phyloP scores from a whole-genome alignment of 768 basidiomycete species.

The Filobasidium floriforme region DNA sequence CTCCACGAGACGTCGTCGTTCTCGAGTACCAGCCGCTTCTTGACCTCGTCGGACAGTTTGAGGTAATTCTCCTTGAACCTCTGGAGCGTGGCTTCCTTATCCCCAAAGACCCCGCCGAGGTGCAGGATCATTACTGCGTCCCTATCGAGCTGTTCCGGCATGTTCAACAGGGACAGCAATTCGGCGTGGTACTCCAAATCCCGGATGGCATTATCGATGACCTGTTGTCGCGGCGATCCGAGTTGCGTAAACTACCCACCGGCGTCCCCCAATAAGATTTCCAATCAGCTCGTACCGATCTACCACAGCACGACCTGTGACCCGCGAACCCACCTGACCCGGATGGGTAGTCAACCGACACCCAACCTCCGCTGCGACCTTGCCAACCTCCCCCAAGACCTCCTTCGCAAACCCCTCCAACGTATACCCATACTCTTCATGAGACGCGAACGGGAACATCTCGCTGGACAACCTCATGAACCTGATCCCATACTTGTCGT shows the following conservation, averaged over 20 bases:
- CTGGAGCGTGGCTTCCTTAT: constrained; percentile 63
- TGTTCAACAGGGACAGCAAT: constrained; percentile 23
- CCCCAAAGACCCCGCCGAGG: constrained; percentile 75
- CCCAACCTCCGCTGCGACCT: constrained; percentile 60
- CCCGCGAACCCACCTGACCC: constrained; percentile 62
- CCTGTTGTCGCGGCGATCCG: constrained; percentile 67
- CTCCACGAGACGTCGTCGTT: constrained; percentile 94
- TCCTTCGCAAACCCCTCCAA: constrained; percentile 61
- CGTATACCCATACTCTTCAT: constrained; percentile 69
- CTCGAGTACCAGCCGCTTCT: constrained; percentile 74
- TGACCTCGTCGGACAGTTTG: constrained; percentile 57
- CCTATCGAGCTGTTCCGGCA: constrained; percentile 49
- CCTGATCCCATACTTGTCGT: constrained; percentile 55
- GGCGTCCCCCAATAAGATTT: too few species aligned
- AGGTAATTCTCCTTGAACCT: constrained; percentile 67
- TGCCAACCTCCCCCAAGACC: constrained; percentile 57
- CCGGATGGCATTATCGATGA: constrained; percentile 66
- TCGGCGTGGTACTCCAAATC: constrained; percentile 82
- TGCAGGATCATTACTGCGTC: constrained; percentile 74
- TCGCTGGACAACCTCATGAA: constrained; percentile 84
- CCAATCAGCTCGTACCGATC: not conserved
- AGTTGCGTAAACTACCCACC: constrained; percentile 50
- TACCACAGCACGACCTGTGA: not conserved
- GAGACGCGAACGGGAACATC: constrained; percentile 88
- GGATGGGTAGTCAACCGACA: constrained; percentile 82